A percentile compares a stretch with the other conserved stretches of the same genome.
phyloP scores from a whole-genome alignment of 2,329 filamentous ascomycete genomes.

The Cryphonectria carpinicola region DNA sequence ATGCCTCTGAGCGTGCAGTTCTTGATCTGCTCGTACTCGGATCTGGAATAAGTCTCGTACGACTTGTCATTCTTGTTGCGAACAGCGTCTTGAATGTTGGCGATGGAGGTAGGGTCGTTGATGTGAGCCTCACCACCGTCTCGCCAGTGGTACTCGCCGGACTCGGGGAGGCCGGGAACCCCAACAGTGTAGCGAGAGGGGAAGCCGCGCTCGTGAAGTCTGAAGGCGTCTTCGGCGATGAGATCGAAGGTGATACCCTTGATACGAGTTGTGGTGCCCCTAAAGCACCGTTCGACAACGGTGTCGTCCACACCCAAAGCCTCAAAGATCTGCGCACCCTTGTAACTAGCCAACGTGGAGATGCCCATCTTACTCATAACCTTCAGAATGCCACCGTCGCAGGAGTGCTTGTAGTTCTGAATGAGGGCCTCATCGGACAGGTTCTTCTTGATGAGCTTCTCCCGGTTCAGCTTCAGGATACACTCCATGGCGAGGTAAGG shows the following conservation, averaged over 20 bases:
- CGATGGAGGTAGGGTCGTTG: conserved; percentile 93
- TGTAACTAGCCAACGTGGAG: conserved; percentile 93
- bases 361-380: conserved; percentile 99
- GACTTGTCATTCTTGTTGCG: conserved; percentile 98
- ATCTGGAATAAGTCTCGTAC: conserved; percentile 92
- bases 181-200: conserved; percentile 77
- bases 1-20: conserved; percentile 92
- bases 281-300: conserved; percentile 93
- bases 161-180: conserved; percentile 82
- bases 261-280: conserved; percentile 91
- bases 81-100: conserved; percentile 95
- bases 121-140: conserved; percentile 94
- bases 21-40: conserved; percentile 96
- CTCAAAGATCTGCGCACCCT: conserved; percentile 97
- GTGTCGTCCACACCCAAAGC: conserved; percentile 90
- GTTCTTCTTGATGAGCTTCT: conserved; percentile 90
- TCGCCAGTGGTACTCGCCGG: conserved; percentile 97
- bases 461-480: conserved; percentile 93
- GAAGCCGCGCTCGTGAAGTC: conserved; percentile 92
- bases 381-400: conserved; percentile 94
- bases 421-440: conserved; percentile 81
- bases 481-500: conserved; percentile 96
- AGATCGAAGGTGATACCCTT: conserved; percentile 91
- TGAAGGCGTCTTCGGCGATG: conserved; percentile 92
- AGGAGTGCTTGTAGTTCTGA: conserved; percentile 95